Conservation (phyloP, 345 rosid species). For the Trapa incisa region DNA sequence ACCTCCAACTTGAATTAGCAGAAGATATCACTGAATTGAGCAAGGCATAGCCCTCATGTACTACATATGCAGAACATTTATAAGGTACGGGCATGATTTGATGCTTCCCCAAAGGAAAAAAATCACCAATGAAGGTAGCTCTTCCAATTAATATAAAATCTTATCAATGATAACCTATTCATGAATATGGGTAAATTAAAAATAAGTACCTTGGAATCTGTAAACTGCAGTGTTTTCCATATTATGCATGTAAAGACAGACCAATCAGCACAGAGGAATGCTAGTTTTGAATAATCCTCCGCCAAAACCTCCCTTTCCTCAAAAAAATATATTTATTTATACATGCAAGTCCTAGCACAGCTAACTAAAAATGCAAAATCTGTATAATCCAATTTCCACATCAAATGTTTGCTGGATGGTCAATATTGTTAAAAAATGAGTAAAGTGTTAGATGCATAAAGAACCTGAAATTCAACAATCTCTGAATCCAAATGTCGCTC, state of each 20-base stretch:
- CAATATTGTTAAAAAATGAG: neutral
- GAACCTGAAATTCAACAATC: slow-evolving; percentile 80
- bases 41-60: neutral
- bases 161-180: neutral
- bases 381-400: neutral
- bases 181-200: neutral
- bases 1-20: neutral
- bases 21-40: neutral
- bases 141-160: neutral
- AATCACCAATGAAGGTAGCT: neutral
- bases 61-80: neutral
- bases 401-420: neutral
- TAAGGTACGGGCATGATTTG: neutral
- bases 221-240: slow-evolving; percentile 70
- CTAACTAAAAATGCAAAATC: neutral
- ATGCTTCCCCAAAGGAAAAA: neutral
- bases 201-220: slow-evolving; percentile 68
- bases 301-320: slow-evolving; percentile 39
- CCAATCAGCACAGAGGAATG: slow-evolving; percentile 84
- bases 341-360: neutral
- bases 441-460: neutral
- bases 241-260: slow-evolving; percentile 78
- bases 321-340: neutral
- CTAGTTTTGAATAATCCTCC: slow-evolving; percentile 85
- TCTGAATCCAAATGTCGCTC: slow-evolving; percentile 79